Percentiles rank a stretch among this genome's conserved stretches.
These are phyloP conservation scores for Fusarium continuum DNA, from an alignment of 2,329 filamentous ascomycete genomes.

Conservation along the genomic window DNA sequence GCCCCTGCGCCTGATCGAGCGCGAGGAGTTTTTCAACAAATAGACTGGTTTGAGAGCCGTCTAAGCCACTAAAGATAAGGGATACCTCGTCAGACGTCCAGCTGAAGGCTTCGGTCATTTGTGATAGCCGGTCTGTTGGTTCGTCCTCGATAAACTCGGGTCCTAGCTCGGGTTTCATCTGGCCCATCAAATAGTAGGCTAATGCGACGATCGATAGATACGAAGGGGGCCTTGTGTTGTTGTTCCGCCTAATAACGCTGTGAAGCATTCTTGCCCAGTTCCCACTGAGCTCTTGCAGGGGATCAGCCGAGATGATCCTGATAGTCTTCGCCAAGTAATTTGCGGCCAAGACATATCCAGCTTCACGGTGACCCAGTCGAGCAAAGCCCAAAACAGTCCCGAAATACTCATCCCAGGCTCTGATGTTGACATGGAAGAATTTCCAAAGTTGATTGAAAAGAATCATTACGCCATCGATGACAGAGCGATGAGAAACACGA, in stretches of 20 bases:
- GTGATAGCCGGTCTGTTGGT: constrained; percentile 51
- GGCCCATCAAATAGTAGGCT: constrained; percentile 55
- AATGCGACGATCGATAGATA: constrained; percentile 64
- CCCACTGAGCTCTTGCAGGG: constrained; percentile 57
- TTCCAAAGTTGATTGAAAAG: constrained; percentile 68
- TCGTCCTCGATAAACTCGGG: constrained; percentile 51
- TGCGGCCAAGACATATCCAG: constrained; percentile 65
- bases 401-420: constrained; percentile 82
- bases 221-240: constrained; percentile 59
- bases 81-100: constrained; percentile 59
- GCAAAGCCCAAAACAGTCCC: constrained; percentile 74
- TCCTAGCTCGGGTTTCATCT: constrained; percentile 53
- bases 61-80: constrained; percentile 54
- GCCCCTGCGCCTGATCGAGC: constrained; percentile 64
- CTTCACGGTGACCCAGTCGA: constrained; percentile 66
- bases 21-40: constrained; percentile 73
- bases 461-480: constrained; percentile 53
- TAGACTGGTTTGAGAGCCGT: constrained; percentile 52
- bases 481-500: constrained; percentile 14
- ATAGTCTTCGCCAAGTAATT: constrained; percentile 68
- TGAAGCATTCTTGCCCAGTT: constrained; percentile 66
- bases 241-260: constrained; percentile 60
- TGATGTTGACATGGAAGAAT: constrained; percentile 67
- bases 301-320: constrained; percentile 69
- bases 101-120: constrained; percentile 50